Evolutionary conservation across 2,329 filamentous ascomycete species (phyloP), one percentile per base, ranked within the genome.

Genomic region (Monosporascus sp.): DNA sequence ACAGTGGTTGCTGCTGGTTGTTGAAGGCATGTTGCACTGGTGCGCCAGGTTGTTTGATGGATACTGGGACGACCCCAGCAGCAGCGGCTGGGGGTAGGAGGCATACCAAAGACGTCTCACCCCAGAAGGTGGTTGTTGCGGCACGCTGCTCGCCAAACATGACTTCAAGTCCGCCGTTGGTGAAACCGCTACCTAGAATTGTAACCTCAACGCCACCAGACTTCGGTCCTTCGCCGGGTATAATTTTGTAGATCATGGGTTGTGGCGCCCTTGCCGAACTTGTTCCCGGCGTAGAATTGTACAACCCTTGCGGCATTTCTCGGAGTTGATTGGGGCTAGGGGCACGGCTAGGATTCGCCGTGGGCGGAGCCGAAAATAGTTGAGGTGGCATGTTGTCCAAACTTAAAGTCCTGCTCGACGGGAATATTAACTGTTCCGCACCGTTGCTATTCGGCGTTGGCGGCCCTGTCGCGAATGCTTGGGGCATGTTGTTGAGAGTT

Each of bases 161-260:
- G 51, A 96, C 89, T 57, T 92, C 88, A 56, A 95, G 79, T 1
- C 84, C 84, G 47, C 70, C 88, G 56, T 81, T 86, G 58, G 84
- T 86, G 67, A 96, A 96, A 15, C 86, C 84, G 58, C 85, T 88
- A 18, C 92, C 91, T 8, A 96, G 76, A 52, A 94, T 82, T 0
- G 89, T 93, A 3, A 96, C 90, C 68, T 97, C 91, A 50, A 90
- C 91, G 43, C 91, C 91, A 54, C 91, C 91, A 37, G 83, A 83
- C 54, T 85, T 89, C 6, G 91, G 89, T 0, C 91, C 91, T 68
- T 95, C 89, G 31, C 80, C 81, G 0, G 92, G 91, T 37, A 94
- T 89, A 56, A 96, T 79, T 67, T 92, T 93, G 66, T 90, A 86
- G 22, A 95, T 93, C 18, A 81, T 80, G 1, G 86, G 82, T 2